phyloP scores from a whole-genome alignment of 2,329 filamentous ascomycete species.

The Fusarium beomiforme region DNA sequence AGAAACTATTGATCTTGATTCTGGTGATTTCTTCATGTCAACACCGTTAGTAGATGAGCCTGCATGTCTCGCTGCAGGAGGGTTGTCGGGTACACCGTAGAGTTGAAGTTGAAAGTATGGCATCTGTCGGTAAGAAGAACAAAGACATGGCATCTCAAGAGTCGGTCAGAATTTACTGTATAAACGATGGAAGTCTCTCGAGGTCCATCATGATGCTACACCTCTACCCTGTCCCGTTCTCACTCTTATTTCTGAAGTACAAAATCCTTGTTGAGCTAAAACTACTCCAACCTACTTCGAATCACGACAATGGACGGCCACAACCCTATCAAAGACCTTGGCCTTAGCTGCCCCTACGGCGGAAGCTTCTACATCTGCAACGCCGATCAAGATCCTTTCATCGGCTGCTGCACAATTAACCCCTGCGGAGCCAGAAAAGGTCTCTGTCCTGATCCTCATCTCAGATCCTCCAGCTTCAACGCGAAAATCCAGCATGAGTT shows the following conservation, averaged over 20 bases:
- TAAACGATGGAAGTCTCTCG: not conserved
- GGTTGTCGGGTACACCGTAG: not conserved
- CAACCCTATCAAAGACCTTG: conserved; percentile 31
- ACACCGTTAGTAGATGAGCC: not conserved
- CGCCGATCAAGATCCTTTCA: conserved; percentile 45
- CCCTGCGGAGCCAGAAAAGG: conserved; percentile 44
- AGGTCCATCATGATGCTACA: not conserved
- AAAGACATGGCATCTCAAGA: not conserved
- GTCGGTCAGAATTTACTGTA: not conserved
- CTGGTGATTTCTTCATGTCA: not conserved
- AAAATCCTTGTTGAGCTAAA: not conserved
- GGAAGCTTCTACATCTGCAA: conserved; percentile 52
- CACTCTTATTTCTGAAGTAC: fast-evolving
- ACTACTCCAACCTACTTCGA: not conserved
- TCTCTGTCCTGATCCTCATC: conserved; percentile 25
- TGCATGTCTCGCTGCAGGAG: not conserved
- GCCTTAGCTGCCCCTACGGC: conserved; percentile 45
- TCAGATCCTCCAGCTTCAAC: conserved; percentile 45
- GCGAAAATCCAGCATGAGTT: conserved; percentile 40
- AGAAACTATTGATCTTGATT: not conserved
- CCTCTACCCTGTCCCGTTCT: fast-evolving
- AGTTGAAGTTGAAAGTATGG: not conserved
- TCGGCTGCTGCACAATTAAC: conserved; percentile 53
- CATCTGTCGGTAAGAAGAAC: not conserved
- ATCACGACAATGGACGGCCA: conserved; percentile 10